Conservation (phyloP, 148 eudicot species). For the Chenopodium suecicum region DNA sequence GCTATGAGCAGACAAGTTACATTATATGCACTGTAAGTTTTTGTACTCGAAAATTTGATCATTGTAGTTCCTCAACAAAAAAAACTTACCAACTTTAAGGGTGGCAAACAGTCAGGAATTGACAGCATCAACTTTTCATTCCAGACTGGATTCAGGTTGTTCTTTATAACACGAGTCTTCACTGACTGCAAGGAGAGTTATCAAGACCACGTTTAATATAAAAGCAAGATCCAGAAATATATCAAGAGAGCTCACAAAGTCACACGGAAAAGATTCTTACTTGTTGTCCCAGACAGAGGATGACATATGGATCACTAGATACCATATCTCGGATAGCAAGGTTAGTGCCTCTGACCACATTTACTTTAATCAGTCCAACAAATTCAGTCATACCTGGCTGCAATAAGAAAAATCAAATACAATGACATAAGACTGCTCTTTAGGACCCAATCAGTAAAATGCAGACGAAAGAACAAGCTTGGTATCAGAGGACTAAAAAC, state of each 20-base stretch:
- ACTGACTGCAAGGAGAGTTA: conserved; percentile 63
- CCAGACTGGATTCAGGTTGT: conserved; percentile 93
- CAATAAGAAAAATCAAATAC: background rate
- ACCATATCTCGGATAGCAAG: conserved; percentile 84
- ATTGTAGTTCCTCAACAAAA: background rate
- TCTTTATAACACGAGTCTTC: conserved; percentile 87
- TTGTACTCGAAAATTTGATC: background rate
- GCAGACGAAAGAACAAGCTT: background rate
- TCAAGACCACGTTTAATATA: background rate
- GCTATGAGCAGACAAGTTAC: background rate
- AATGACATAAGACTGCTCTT: background rate
- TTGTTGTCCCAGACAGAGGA: conserved; percentile 81
- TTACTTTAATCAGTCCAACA: conserved; percentile 83
- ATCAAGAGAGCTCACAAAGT: background rate
- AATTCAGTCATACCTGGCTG: conserved; percentile 99
- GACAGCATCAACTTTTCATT: conserved; percentile 92
- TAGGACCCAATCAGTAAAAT: background rate
- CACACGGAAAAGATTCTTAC: conserved; percentile 45
- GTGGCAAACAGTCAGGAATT: conserved; percentile 77
- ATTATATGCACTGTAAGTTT: background rate
- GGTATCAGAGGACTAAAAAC: background rate
- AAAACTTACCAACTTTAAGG: conserved; percentile 71
- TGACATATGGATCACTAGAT: conserved; percentile 92
- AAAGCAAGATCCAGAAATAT: background rate
- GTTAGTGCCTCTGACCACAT: conserved; percentile 83